Percentiles rank a stretch among this genome's conserved stretches.
Conservation (phyloP, 495 filamentous ascomycete species). For the Talaromyces nanjingensis region DNA sequence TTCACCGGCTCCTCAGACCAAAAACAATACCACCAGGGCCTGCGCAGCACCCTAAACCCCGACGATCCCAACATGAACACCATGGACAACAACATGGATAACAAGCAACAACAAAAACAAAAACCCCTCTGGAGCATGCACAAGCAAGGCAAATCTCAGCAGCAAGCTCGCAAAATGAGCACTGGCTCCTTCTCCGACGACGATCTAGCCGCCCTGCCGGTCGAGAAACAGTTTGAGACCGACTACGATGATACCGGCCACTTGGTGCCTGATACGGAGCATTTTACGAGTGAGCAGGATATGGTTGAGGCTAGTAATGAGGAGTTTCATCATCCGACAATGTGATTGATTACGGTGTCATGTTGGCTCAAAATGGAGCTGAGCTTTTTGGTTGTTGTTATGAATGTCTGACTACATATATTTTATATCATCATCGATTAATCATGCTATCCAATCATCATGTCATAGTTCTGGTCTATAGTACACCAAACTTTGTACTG, state of each 20-base stretch:
- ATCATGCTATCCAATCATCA: background rate
- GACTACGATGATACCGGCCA: slow-evolving; percentile 5
- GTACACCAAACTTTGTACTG: background rate
- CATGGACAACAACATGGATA: background rate
- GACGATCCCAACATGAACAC: background rate
- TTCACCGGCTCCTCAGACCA: slow-evolving; percentile 1
- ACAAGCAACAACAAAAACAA: background rate
- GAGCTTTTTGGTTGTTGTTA: background rate
- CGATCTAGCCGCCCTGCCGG: slow-evolving; percentile 1
- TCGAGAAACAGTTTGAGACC: slow-evolving; percentile 10
- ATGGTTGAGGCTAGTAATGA: slow-evolving; percentile 8
- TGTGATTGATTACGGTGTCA: background rate
- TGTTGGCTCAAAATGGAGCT: background rate
- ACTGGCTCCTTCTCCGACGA: background rate
- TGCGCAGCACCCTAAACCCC: background rate
- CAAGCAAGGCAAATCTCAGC: background rate
- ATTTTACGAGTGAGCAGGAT: slow-evolving; percentile 7
- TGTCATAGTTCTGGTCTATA: background rate
- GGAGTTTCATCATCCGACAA: background rate
- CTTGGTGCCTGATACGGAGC: slow-evolving; percentile 8
- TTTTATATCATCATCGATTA: too few species aligned
- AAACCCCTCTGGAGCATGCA: slow-evolving; percentile 2
- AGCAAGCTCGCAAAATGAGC: background rate
- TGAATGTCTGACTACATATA: background rate
- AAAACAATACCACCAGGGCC: slow-evolving; percentile 1